These are phyloP conservation scores for Phytophthora chlamydospora DNA, from an alignment of 352 stramenopile species.

Conservation along the genomic window DNA sequence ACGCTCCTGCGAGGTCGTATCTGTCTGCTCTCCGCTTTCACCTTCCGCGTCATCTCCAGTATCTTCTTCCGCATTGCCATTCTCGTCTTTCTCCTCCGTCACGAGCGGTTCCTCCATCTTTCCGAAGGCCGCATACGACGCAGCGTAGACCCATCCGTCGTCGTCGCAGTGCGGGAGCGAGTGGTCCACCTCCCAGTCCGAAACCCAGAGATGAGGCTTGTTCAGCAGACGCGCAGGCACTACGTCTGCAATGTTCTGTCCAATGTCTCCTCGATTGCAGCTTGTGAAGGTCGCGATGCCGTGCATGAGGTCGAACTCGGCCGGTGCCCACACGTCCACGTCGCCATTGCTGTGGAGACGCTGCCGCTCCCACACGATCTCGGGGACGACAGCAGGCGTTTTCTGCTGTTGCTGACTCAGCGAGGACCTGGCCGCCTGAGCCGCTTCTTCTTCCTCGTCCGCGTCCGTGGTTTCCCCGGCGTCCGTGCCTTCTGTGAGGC, in stretches of 20 bases:
- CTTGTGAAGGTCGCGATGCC: conserved; percentile 62
- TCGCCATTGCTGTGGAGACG: conserved; percentile 30
- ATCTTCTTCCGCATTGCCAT: background rate
- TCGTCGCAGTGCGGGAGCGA: conserved; percentile 57
- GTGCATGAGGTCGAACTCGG: conserved; percentile 47
- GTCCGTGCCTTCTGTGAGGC: conserved; percentile 41
- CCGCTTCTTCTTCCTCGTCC: conserved; percentile 38
- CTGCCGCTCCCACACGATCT: conserved; percentile 64
- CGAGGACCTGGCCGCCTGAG: conserved; percentile 28
- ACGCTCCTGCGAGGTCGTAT: conserved; percentile 11
- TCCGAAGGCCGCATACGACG: conserved; percentile 45
- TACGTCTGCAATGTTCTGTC: conserved; percentile 61
- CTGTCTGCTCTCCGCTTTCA: conserved; percentile 6
- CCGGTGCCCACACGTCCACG: conserved; percentile 37
- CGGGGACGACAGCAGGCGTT: conserved; percentile 45
- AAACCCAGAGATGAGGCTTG: conserved; percentile 78
- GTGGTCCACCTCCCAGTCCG: conserved; percentile 66
- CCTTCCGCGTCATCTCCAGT: conserved; percentile 1
- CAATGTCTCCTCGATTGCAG: conserved; percentile 66
- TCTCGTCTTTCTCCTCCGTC: conserved; percentile 8
- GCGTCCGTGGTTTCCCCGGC: conserved; percentile 36
- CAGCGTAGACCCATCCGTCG: conserved; percentile 79
- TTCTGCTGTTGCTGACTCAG: conserved; percentile 34
- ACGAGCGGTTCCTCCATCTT: conserved; percentile 16
- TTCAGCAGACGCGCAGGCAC: conserved; percentile 67